A percentile compares a stretch with the other conserved stretches of the same genome.
Evolutionary conservation across 192 early-diverging fungal species (phyloP).

Genomic region (Coemansia sp.): DNA sequence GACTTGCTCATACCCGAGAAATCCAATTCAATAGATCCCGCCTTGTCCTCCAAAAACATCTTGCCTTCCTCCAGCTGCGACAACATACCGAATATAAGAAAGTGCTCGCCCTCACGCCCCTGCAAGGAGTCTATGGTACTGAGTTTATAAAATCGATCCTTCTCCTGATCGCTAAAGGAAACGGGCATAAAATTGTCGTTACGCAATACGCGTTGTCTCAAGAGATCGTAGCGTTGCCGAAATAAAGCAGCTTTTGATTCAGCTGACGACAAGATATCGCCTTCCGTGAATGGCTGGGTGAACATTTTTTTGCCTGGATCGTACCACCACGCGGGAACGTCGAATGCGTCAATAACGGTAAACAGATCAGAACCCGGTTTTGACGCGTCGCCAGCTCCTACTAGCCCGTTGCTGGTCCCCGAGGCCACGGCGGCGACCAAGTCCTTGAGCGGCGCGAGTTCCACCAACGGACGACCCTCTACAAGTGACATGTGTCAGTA

Average conservation of each 20-base stretch:
- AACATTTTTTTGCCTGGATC: slow-evolving; percentile 69
- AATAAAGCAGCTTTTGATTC: slow-evolving; percentile 68
- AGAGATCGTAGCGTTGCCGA: slow-evolving; percentile 76
- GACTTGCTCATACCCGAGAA: slow-evolving; percentile 53
- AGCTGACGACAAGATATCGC: slow-evolving; percentile 62
- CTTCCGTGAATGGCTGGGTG: slow-evolving; percentile 34
- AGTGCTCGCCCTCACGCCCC: slow-evolving; percentile 66
- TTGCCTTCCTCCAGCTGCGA: slow-evolving; percentile 79
- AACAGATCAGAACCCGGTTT: slow-evolving; percentile 28
- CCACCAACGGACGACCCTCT: slow-evolving; percentile 46
- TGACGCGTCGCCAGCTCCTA: neutral
- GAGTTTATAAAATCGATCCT: slow-evolving; percentile 48
- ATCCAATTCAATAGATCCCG: slow-evolving; percentile 77
- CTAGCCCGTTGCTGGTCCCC: slow-evolving; percentile 23
- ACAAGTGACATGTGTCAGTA: neutral
- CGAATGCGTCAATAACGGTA: slow-evolving; percentile 72
- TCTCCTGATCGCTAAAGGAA: slow-evolving; percentile 57
- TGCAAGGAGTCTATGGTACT: slow-evolving; percentile 78
- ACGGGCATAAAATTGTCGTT: slow-evolving; percentile 79
- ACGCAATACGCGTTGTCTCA: slow-evolving; percentile 79
- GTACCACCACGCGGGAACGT: slow-evolving; percentile 71
- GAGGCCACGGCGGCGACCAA: slow-evolving; percentile 36
- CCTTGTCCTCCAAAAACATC: slow-evolving; percentile 83
- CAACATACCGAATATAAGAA: slow-evolving; percentile 88
- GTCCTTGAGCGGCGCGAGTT: slow-evolving; percentile 41